phyloP scores from a whole-genome alignment of 805 yeast genomes.

The Saturnispora saitoi region DNA sequence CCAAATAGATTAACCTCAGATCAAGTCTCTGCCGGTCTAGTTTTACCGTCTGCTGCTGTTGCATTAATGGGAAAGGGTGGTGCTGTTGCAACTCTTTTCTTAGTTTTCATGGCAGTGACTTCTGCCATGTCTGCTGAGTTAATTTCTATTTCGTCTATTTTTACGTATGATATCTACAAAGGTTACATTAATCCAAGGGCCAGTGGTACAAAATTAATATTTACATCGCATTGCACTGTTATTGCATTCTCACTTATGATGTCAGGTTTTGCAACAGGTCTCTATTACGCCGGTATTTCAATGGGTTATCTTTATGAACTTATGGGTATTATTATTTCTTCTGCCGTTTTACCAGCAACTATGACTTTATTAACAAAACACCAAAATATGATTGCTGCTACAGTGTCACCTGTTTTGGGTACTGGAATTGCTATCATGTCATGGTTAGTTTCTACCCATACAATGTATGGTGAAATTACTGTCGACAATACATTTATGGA shows the following conservation, averaged over 20 bases:
- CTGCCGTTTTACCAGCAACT: constrained; percentile 75
- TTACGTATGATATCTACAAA: constrained; percentile 80
- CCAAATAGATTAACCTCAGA: constrained; percentile 56
- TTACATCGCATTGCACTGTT: constrained; percentile 60
- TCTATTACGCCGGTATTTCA: constrained; percentile 70
- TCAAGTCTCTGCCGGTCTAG: constrained; percentile 77
- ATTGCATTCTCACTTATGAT: constrained; percentile 47
- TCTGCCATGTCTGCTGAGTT: constrained; percentile 89
- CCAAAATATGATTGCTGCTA: constrained; percentile 63
- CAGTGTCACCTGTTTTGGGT: constrained; percentile 70
- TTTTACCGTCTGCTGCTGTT: constrained; percentile 69
- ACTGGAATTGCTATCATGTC: constrained; percentile 64
- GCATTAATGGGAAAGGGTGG: constrained; percentile 84
- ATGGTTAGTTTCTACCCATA: constrained; percentile 49
- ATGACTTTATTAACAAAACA: constrained; percentile 55
- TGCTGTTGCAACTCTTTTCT: constrained; percentile 68
- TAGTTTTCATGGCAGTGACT: constrained; percentile 88
- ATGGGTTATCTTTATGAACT: constrained; percentile 83
- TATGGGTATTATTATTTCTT: constrained; percentile 84
- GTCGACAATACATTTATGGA: constrained; percentile 63
- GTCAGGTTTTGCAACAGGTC: constrained; percentile 79
- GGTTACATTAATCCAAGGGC: constrained; percentile 75
- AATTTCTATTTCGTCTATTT: constrained; percentile 77
- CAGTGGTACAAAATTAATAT: constrained; percentile 60
- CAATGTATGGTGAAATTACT: constrained; percentile 34